These are phyloP conservation scores for Aspergillus chevalieri DNA, from an alignment of 2,329 filamentous ascomycete species.

Conservation along the genomic window DNA sequence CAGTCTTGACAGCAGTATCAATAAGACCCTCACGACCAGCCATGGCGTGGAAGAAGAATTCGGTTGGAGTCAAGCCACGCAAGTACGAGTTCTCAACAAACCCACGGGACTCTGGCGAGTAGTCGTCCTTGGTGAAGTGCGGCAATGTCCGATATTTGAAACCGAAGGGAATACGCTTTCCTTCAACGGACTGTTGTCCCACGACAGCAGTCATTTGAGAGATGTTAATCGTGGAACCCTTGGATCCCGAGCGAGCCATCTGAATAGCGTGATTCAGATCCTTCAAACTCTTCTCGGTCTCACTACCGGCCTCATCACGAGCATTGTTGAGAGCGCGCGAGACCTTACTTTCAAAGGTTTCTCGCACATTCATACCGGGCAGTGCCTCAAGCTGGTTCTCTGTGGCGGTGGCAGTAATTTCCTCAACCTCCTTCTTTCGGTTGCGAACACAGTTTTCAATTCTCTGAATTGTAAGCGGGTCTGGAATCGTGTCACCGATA, in stretches of 20 bases:
- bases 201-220: constrained; percentile 99
- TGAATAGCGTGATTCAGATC: constrained; percentile 94
- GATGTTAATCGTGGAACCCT: constrained; percentile 98
- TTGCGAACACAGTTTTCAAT: constrained; percentile 75
- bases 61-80: constrained; percentile 85
- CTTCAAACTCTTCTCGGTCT: constrained; percentile 85
- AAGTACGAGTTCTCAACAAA: constrained; percentile 99
- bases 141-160: constrained; percentile 97
- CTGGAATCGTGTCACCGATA: constrained; percentile 95
- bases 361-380: constrained; percentile 96
- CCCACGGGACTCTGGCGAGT: constrained; percentile 90
- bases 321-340: constrained; percentile 90
- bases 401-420: constrained; percentile 70
- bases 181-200: constrained; percentile 96
- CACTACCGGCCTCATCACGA: constrained; percentile 92
- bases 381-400: constrained; percentile 83
- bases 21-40: constrained; percentile 99
- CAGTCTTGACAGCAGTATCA: constrained; percentile 98
- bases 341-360: constrained; percentile 96
- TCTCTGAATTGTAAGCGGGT: constrained; percentile 73
- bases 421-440: constrained; percentile 74
- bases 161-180: constrained; percentile 96
- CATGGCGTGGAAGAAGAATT: constrained; percentile 99
- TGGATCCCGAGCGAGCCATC: constrained; percentile 95
- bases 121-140: constrained; percentile 99